These are phyloP conservation scores for Nemophila menziesii DNA, from an alignment of 257 asterid genomes.

Conservation along the genomic window DNA sequence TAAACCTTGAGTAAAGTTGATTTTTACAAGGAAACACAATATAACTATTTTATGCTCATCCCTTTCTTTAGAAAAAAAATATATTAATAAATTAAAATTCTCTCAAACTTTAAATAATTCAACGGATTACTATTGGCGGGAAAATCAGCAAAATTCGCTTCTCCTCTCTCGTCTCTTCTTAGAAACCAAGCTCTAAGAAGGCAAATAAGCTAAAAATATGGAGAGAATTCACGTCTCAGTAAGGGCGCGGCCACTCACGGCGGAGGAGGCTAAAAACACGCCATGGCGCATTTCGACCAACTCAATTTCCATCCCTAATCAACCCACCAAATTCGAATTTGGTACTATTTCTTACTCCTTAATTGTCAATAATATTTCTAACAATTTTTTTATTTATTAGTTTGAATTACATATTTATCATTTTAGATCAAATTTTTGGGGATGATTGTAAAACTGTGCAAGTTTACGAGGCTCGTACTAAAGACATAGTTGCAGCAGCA, in stretches of 20 bases:
- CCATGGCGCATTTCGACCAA: conserved; percentile 77
- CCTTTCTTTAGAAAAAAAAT: no score
- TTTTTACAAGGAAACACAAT: no score
- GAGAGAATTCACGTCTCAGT: conserved; percentile 86
- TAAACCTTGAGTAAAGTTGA: no score
- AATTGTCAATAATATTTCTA: background rate
- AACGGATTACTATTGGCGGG: no score
- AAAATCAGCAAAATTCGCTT: no score
- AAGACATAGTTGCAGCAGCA: conserved; percentile 70
- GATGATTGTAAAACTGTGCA: conserved; percentile 56
- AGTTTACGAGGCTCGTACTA: conserved; percentile 56
- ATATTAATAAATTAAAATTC: no score
- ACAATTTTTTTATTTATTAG: background rate
- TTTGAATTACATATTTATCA: background rate
- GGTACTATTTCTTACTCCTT: conserved; percentile 24
- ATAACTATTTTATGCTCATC: no score
- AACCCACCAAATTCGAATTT: conserved; percentile 62
- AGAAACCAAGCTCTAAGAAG: no score
- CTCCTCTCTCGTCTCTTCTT: no score
- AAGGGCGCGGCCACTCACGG: conserved; percentile 66
- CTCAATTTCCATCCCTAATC: conserved; percentile 54
- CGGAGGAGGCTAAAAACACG: conserved; percentile 55
- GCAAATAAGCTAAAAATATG: no score
- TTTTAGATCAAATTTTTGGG: conserved; percentile 50
- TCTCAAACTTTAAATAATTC: no score